Evolutionary conservation across 306 rosid species (phyloP), one percentile per base, ranked within the genome.

Genomic region (Rosa rugosa): DNA sequence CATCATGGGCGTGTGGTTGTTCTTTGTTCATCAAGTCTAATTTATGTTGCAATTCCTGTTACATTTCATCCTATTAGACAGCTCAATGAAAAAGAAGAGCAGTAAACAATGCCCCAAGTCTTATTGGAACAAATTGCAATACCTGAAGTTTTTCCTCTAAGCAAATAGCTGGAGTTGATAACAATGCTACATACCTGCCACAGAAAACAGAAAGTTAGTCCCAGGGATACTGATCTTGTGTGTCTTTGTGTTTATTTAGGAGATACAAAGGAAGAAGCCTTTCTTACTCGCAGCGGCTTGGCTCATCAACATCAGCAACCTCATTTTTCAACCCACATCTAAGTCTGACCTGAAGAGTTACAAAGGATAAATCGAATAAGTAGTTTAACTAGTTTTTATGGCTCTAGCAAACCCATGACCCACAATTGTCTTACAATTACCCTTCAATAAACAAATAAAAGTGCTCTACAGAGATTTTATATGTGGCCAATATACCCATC

Each of bases 231-330:
- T 31, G 27, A 13, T 18, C 11, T 13, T 4, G 16, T 1, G 59
- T 14, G 53, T 42, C 8, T 4, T 25, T 44, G 45, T 7, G 25
- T 57, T 31, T 36, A 13, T 77, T 69, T 79, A 81, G 31, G 72
- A 84, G 73, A 22, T 45, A 77, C 44, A 53, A 27, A 78, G 59
- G 63, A 9, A 69, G 76, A 22, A 51, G 13, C 22, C 70, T 25
- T 31, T 78, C 95, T 72, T 88, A 96, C 99, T 96, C 99, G 99
- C 99, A 96, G 8, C 98, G 97, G 76, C 98, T 96, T 68, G 99
- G 99, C 85, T 96, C 97, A 79, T 91, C 99, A 72, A 96, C 96
- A 71, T 96, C 98, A 45, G 97, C 77, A 69, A 96, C 81, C 87
- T 89, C 99, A 77, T 91, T 84, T 72, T 85, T 88, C 92, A 96